Conservation (phyloP, 140 eudicot species). For the Senecio squalidus region DNA sequence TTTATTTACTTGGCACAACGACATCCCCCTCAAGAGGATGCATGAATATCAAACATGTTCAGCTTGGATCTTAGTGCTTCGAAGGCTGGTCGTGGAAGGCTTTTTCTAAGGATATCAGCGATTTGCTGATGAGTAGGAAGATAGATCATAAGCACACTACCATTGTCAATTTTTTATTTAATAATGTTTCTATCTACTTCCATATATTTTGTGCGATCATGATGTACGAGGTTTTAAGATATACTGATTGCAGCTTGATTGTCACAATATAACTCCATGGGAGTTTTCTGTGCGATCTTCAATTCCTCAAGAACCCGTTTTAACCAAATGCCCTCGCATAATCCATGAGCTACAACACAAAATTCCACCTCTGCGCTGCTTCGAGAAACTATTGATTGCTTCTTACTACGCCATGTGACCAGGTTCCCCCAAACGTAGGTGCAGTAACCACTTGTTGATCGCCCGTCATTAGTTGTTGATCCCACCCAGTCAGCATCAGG, state of each 20-base stretch:
- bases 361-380: neutral
- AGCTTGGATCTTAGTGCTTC: neutral
- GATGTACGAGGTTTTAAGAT: neutral
- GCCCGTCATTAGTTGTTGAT: neutral
- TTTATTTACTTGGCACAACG: no score
- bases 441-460: neutral
- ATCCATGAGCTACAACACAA: neutral
- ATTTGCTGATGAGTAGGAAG: neutral
- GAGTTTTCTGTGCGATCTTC: neutral
- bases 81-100: neutral
- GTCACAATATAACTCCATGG: neutral
- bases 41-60: neutral
- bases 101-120: neutral
- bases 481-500: neutral
- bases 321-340: neutral
- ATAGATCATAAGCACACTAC: neutral
- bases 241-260: neutral
- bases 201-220: neutral
- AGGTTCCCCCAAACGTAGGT: neutral
- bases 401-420: neutral
- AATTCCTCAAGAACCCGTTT: neutral
- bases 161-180: neutral
- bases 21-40: neutral
- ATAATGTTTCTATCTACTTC: neutral
- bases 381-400: neutral